phyloP scores from a whole-genome alignment of 2,329 filamentous ascomycete species.

The Xylaria sp. region DNA sequence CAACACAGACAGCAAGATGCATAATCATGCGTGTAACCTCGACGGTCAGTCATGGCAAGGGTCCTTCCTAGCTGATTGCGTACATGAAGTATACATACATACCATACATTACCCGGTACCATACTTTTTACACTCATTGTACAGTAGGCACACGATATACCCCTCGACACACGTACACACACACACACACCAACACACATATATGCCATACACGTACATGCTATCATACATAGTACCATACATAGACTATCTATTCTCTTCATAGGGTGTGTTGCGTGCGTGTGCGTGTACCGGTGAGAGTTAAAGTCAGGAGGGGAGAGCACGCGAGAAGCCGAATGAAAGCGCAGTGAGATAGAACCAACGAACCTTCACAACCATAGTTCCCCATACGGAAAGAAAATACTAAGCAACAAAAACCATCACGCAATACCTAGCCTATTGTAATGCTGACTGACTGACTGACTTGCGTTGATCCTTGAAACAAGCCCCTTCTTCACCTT shows the following conservation, averaged over 20 bases:
- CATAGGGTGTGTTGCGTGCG: too few species aligned
- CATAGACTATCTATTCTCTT: neutral
- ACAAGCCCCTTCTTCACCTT: neutral
- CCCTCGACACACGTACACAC: neutral
- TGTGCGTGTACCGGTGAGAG: slow-evolving; percentile 8
- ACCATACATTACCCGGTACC: neutral
- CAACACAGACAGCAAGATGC: slow-evolving; percentile 1
- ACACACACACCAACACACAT: neutral
- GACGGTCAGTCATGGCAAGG: slow-evolving; percentile 11
- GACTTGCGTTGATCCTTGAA: neutral
- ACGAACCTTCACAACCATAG: neutral
- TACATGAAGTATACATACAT: slow-evolving; percentile 14
- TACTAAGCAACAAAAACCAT: too few species aligned
- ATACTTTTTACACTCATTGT: neutral
- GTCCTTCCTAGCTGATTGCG: slow-evolving; percentile 11
- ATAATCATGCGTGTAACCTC: slow-evolving; percentile 26
- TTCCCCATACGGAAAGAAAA: neutral
- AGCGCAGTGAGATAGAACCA: neutral
- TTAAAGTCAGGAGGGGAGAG: neutral
- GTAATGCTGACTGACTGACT: too few species aligned
- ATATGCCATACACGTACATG: neutral
- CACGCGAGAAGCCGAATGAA: too few species aligned
- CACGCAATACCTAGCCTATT: too few species aligned
- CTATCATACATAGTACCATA: slow-evolving; percentile 1
- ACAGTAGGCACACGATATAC: too few species aligned